These are phyloP conservation scores for Mycena rosella DNA, from an alignment of 768 basidiomycete genomes.

Conservation along the genomic window DNA sequence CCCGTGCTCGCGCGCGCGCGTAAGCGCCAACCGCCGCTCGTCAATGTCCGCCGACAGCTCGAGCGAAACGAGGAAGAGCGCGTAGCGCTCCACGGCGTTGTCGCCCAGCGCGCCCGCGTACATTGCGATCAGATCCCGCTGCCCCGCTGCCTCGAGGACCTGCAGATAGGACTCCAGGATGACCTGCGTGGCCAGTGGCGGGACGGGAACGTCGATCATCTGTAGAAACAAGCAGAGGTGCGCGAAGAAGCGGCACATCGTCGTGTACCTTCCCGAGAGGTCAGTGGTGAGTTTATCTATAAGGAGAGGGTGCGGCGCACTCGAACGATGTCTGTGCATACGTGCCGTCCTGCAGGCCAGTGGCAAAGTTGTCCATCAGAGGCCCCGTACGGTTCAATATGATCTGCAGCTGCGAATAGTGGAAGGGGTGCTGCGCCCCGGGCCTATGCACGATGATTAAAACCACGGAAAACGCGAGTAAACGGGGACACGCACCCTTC, in stretches of 20 bases:
- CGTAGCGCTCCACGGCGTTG: slow-evolving; percentile 93
- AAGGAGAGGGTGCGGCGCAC: slow-evolving; percentile 53
- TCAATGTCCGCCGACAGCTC: slow-evolving; percentile 71
- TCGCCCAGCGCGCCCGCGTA: slow-evolving; percentile 93
- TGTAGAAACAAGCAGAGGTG: slow-evolving; percentile 92
- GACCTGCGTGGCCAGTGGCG: slow-evolving; percentile 79
- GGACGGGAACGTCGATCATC: slow-evolving; percentile 81
- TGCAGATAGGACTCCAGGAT: slow-evolving; percentile 92
- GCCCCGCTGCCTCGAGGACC: slow-evolving; percentile 86
- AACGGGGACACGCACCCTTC: slow-evolving; percentile 67
- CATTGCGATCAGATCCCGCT: slow-evolving; percentile 91
- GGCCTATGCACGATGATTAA: slow-evolving; percentile 51
- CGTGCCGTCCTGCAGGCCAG: slow-evolving; percentile 64
- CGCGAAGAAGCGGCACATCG: slow-evolving; percentile 90
- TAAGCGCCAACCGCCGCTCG: slow-evolving; percentile 78
- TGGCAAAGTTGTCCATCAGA: slow-evolving; percentile 78
- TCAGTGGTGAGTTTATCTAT: background rate
- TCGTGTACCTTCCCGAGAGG: slow-evolving; percentile 66
- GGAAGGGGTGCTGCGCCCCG: slow-evolving; percentile 80
- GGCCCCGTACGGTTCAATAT: slow-evolving; percentile 77
- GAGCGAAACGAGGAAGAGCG: slow-evolving; percentile 86
- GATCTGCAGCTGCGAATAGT: slow-evolving; percentile 84
- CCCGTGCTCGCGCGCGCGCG: slow-evolving; percentile 85
- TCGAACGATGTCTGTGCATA: slow-evolving; percentile 65
- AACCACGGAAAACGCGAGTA: slow-evolving; percentile 21